Evolutionary conservation across 495 filamentous ascomycete species (phyloP).

Genomic region (Schizothecium vesticola): DNA sequence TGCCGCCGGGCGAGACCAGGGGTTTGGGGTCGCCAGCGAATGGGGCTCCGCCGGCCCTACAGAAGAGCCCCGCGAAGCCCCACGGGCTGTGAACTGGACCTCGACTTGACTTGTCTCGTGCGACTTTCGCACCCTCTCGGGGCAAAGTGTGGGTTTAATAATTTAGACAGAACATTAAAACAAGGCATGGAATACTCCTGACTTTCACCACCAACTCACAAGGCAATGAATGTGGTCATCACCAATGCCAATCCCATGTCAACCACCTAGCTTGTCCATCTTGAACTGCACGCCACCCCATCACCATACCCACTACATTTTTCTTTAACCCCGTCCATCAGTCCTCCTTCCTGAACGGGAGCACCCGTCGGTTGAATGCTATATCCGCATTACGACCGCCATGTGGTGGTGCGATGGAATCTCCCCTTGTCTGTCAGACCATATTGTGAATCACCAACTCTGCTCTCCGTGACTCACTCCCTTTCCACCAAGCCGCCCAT

Average conservation of each 20-base stretch:
- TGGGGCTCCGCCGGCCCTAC: not conserved
- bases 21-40: not conserved
- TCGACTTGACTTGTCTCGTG: not conserved
- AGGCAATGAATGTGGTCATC: too few species aligned
- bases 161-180: not conserved
- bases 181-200: not conserved
- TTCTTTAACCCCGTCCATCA: not conserved
- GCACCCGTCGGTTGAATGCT: not conserved
- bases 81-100: not conserved
- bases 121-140: not conserved
- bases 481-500: not conserved
- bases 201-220: not conserved
- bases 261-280: not conserved
- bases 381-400: not conserved
- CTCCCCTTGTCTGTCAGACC: not conserved
- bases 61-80: not conserved
- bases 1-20: not conserved
- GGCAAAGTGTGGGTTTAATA: not conserved
- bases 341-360: not conserved
- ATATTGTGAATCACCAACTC: not conserved
- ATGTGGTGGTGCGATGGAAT: not conserved
- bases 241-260: not conserved
- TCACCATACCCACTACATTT: not conserved
- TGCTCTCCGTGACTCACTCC: not conserved
- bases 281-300: not conserved